Base-by-base conservation (phyloP, 2,329 filamentous ascomycete species). In the Hypomyces perniciosus region DNA sequence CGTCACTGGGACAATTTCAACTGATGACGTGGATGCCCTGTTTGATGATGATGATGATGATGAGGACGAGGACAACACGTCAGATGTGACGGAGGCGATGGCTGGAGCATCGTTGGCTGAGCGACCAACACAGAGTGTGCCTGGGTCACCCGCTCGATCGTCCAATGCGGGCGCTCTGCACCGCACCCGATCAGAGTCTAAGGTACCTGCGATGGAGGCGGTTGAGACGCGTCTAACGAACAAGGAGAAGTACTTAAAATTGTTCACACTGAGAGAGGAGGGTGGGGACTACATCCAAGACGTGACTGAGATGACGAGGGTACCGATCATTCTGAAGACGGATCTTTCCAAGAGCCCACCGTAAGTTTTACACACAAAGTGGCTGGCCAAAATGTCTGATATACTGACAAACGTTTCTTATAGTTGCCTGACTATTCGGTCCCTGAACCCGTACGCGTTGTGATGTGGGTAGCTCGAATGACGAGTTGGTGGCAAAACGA, bases 341-440 rank as follows among this genome's bases (percentile, higher is more conserved):
- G 93, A 99, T 74, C 81, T 99, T 64, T 89, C 80, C 74, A 99
- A 99, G 88, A 97, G 92, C 75, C 93, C 93, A 73, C 93, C 93
- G 91, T 99, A 87, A 84, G 93, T 92, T 44, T 27, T 33, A 7
- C 10, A 5, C n/a, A 26, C 5, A 29, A 6, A 42, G 12, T 9
- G 6, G 12, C 28, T 12, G 7, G 7, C 26, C 5, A n/a, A 10
- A 2, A 35, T 48, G 43, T 12, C 6, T 31, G 46, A 2, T 8
- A 27, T 51, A 44, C 66, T 66, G 59, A 68, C 55, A 30, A 29
- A 41, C 10, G 12, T 12, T 37, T 12, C 31, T 35, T 48, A 54
- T 47, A 90, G 86, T 61, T 91, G 87, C 75, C 70, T 91, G 69
- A 90, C 87, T n/a, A 90, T 90, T 64, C 84, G 87, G 55, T 90